These are phyloP conservation scores for Debaryomyces fabryi DNA, from an alignment of 1,139 yeast genomes.

Conservation along the genomic window DNA sequence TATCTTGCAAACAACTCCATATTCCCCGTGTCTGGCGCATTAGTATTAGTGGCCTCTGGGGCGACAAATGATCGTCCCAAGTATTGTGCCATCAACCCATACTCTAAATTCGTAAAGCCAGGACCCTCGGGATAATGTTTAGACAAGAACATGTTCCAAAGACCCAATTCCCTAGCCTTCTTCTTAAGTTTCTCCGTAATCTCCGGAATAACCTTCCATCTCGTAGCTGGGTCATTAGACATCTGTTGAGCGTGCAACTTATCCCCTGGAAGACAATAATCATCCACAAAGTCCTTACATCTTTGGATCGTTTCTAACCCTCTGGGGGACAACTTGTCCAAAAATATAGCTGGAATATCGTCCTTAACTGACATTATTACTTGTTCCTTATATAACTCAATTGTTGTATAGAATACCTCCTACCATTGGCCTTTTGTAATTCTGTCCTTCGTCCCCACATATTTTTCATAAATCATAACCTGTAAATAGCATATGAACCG, in stretches of 20 bases:
- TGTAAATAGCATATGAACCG: conserved; percentile 2
- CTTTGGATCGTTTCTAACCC: conserved; percentile 56
- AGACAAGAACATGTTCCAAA: conserved; percentile 69
- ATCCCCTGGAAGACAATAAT: conserved; percentile 65
- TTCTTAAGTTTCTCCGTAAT: conserved; percentile 55
- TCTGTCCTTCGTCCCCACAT: conserved; percentile 4
- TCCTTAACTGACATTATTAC: conserved; percentile 35
- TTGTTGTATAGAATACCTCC: background rate
- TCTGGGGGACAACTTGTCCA: conserved; percentile 47
- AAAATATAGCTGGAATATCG: conserved; percentile 49
- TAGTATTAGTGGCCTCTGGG: conserved; percentile 66
- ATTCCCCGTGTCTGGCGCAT: conserved; percentile 77
- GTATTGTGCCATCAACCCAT: conserved; percentile 71
- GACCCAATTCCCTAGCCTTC: conserved; percentile 58
- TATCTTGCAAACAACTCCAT: conserved; percentile 70
- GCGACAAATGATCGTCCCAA: conserved; percentile 60
- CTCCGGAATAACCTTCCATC: conserved; percentile 57
- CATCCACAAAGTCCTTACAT: conserved; percentile 56
- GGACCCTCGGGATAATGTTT: conserved; percentile 62
- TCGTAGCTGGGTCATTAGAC: conserved; percentile 37
- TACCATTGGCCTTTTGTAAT: background rate
- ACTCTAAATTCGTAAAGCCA: conserved; percentile 66
- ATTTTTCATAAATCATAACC: background rate
- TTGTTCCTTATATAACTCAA: background rate
- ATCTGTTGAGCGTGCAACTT: conserved; percentile 45